A percentile compares a stretch with the other conserved stretches of the same genome.
phyloP scores from a whole-genome alignment of 768 basidiomycete species.

The Tylopilus cervinicoccineus region DNA sequence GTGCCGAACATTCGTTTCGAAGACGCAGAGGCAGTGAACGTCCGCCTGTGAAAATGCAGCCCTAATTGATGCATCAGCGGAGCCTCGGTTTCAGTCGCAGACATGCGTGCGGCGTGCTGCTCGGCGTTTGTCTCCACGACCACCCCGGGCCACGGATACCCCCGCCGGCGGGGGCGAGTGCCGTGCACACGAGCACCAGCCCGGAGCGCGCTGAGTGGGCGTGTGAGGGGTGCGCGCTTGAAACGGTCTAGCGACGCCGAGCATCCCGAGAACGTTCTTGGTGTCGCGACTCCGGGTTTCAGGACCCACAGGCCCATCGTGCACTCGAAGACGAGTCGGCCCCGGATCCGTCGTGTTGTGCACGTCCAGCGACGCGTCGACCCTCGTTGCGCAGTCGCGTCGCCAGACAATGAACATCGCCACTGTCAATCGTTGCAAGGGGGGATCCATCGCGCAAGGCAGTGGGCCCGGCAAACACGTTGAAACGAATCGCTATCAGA shows the following conservation, averaged over 20 bases:
- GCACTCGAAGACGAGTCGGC: no score
- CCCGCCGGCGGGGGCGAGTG: not conserved
- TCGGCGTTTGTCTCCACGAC: constrained; percentile 2
- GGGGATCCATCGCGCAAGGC: no score
- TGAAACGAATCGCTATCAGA: constrained; percentile 14
- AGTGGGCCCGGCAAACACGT: not conserved
- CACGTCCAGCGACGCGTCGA: no score
- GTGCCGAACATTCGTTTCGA: constrained; percentile 11
- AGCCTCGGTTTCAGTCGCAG: not conserved
- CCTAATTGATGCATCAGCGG: constrained; percentile 9
- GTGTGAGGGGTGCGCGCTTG: no score
- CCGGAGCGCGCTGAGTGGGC: constrained; percentile 5
- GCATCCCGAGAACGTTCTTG: no score
- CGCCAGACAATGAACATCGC: not conserved
- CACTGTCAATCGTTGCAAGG: not conserved
- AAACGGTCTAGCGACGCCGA: no score
- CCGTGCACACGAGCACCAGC: not conserved
- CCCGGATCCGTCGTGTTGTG: no score
- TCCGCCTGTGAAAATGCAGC: constrained; percentile 13
- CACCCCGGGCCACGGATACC: constrained; percentile 7
- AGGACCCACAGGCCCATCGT: no score
- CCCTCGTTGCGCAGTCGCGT: no score
- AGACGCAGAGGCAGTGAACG: not conserved
- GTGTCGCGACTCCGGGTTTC: no score
- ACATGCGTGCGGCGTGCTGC: not conserved